These are phyloP conservation scores for Eudorina sp. DNA, from an alignment of 139 green algal species.

Conservation along the genomic window DNA sequence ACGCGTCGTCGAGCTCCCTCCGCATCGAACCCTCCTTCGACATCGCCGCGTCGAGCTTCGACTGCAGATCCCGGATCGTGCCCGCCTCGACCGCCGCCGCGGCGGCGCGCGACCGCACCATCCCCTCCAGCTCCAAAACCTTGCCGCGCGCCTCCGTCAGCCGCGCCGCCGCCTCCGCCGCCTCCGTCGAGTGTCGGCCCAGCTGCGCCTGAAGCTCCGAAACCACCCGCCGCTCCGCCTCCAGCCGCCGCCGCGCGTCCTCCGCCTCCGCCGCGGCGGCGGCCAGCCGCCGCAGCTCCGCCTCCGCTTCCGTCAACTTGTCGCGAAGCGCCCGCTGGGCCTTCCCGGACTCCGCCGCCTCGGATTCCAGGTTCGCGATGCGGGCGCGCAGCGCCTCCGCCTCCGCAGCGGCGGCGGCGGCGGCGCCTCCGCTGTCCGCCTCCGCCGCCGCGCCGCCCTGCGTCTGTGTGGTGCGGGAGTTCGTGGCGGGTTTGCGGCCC, in stretches of 20 bases:
- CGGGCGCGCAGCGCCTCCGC: not conserved
- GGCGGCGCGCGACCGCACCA: not conserved
- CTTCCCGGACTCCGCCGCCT: not conserved
- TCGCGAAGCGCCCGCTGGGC: not conserved
- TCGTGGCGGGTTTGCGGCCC: not conserved
- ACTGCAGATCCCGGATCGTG: not conserved
- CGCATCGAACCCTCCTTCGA: not conserved
- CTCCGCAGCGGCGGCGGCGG: not conserved
- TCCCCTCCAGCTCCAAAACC: conserved; percentile 2
- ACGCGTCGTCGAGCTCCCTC: not conserved
- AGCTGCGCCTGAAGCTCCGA: conserved; percentile 2
- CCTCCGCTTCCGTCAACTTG: not conserved
- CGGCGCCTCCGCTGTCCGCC: not conserved
- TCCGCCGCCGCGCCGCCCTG: not conserved
- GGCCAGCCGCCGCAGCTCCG: not conserved
- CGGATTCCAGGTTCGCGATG: not conserved
- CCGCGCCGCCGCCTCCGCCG: not conserved
- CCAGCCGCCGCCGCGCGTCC: not conserved
- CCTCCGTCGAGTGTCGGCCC: not conserved
- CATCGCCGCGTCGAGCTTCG: not conserved
- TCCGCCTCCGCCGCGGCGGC: not conserved
- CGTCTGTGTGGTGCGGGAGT: not conserved
- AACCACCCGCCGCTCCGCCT: conserved; percentile 1
- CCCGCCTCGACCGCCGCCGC: not conserved
- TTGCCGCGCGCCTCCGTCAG: not conserved